These are phyloP conservation scores for Cryphonectria radicalis DNA, from an alignment of 2,329 filamentous ascomycete genomes.

Conservation along the genomic window DNA sequence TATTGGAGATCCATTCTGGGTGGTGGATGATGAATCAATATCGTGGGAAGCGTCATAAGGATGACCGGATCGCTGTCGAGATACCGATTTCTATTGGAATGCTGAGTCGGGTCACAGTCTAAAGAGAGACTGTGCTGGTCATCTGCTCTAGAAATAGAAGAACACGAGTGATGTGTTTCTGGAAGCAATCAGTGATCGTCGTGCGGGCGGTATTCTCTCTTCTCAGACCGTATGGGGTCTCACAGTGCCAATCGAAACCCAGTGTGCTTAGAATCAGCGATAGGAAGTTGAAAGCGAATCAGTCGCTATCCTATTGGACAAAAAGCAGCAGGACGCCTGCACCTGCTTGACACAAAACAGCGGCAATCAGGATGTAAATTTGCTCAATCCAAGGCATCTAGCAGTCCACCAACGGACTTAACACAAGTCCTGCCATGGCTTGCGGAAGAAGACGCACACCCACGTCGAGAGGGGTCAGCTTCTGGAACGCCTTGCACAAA, in stretches of 20 bases:
- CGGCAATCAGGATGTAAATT: constrained; percentile 37
- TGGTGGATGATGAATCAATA: neutral
- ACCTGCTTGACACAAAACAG: constrained; percentile 33
- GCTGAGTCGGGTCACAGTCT: constrained; percentile 6
- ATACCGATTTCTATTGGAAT: constrained; percentile 13
- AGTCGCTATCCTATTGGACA: constrained; percentile 36
- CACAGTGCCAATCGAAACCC: constrained; percentile 37
- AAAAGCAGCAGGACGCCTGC: constrained; percentile 41
- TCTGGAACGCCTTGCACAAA: constrained; percentile 41
- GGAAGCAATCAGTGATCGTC: neutral
- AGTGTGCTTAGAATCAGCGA: constrained; percentile 40
- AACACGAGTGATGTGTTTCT: constrained; percentile 2
- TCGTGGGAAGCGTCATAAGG: neutral
- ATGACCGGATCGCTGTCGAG: constrained; percentile 18
- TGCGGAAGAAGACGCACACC: constrained; percentile 40
- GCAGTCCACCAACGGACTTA: constrained; percentile 30
- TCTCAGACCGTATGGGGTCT: neutral
- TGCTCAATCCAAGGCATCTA: constrained; percentile 14
- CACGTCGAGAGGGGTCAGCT: constrained; percentile 38
- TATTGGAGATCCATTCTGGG: neutral
- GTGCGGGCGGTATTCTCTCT: neutral
- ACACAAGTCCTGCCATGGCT: constrained; percentile 39
- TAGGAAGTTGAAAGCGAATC: constrained; percentile 40
- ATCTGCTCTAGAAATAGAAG: constrained; percentile 6
- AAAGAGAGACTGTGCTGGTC: neutral